Evolutionary conservation across 2,329 filamentous ascomycete genomes (phyloP).

Genomic region (Cercospora zeae-maydis): DNA sequence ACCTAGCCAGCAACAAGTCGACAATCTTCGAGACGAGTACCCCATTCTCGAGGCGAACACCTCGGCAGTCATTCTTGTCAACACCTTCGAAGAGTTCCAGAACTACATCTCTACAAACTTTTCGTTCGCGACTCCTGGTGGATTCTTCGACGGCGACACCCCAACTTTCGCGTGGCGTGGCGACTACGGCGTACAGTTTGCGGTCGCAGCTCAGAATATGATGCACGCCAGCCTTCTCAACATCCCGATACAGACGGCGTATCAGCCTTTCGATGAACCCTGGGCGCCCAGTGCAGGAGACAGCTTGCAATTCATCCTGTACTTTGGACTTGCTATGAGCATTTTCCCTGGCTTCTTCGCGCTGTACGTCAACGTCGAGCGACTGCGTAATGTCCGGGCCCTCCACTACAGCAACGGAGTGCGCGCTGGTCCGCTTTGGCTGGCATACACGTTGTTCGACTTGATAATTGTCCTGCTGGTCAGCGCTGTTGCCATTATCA

Average conservation of each 20-base stretch:
- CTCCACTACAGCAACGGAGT: conserved; percentile 92
- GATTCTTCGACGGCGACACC: conserved; percentile 65
- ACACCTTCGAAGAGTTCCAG: conserved; percentile 66
- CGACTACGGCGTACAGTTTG: conserved; percentile 57
- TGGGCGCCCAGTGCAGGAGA: conserved; percentile 67
- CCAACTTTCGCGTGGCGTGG: conserved; percentile 70
- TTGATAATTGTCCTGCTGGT: conserved; percentile 67
- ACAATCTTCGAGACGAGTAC: conserved; percentile 27
- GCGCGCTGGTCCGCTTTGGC: conserved; percentile 74
- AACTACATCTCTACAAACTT: conserved; percentile 61
- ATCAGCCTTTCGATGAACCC: conserved; percentile 70
- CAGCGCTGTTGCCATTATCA: conserved; percentile 62
- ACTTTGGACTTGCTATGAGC: conserved; percentile 74
- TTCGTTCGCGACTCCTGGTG: conserved; percentile 69
- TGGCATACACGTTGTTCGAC: conserved; percentile 78
- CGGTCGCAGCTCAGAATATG: conserved; percentile 86
- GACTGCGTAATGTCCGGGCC: conserved; percentile 72
- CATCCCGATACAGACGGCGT: conserved; percentile 66
- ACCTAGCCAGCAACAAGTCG: conserved; percentile 35
- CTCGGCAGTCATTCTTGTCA: conserved; percentile 50
- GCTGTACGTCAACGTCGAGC: conserved; percentile 82
- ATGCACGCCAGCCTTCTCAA: conserved; percentile 72
- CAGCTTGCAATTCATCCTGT: conserved; percentile 73
- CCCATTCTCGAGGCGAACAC: conserved; percentile 22
- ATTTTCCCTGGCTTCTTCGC: conserved; percentile 83